A percentile compares a stretch with the other conserved stretches of the same genome.
These are phyloP conservation scores for Tetrapisispora phaffii DNA, from an alignment of 805 yeast species.

Conservation along the genomic window DNA sequence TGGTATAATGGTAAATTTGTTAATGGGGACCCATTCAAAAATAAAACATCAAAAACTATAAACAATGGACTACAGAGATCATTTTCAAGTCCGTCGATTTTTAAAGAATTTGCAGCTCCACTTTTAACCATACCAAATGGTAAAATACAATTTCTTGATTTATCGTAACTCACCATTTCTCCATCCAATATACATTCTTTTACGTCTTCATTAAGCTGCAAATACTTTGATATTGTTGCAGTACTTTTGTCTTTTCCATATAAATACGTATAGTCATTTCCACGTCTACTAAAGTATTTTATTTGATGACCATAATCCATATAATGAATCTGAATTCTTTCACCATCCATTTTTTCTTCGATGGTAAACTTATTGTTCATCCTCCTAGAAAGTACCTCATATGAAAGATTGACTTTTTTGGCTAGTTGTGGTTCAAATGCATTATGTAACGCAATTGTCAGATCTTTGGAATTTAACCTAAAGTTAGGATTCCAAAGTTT, in stretches of 20 bases:
- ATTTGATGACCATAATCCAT: constrained; percentile 32
- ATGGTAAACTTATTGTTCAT: constrained; percentile 47
- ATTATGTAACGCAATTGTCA: constrained; percentile 28
- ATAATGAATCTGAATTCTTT: constrained; percentile 72
- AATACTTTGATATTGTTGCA: constrained; percentile 48
- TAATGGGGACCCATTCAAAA: constrained; percentile 56
- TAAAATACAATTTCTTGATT: constrained; percentile 40
- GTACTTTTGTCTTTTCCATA: constrained; percentile 47
- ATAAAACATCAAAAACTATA: constrained; percentile 64
- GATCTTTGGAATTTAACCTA: constrained; percentile 35
- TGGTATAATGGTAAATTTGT: constrained; percentile 43
- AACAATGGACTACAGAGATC: constrained; percentile 42
- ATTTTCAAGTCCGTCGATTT: constrained; percentile 32
- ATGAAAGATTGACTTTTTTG: constrained; percentile 40
- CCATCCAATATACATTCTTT: constrained; percentile 57
- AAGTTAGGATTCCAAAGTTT: constrained; percentile 42
- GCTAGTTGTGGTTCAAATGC: constrained; percentile 73
- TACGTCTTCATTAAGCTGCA: constrained; percentile 32
- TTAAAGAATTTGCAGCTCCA: constrained; percentile 49
- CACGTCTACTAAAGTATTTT: constrained; percentile 46
- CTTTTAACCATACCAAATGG: constrained; percentile 78
- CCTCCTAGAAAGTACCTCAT: constrained; percentile 40
- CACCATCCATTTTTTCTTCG: constrained; percentile 93
- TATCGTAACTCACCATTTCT: constrained; percentile 87
- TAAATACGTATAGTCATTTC: constrained; percentile 59